Evolutionary conservation across 176 grass and related monocot species (phyloP).

Genomic region (Oryza punctata): DNA sequence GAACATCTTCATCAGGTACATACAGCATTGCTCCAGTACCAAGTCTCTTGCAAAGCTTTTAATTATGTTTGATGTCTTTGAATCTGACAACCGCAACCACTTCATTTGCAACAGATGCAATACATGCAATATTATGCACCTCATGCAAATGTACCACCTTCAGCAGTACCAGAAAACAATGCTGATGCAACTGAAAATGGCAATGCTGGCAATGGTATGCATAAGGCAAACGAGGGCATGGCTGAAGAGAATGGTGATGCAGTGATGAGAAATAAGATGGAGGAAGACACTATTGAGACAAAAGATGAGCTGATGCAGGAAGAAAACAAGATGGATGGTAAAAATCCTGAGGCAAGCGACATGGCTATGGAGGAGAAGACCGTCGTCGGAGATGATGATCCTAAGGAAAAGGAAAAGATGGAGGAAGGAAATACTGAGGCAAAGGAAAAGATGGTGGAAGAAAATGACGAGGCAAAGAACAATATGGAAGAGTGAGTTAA

Average conservation of each 20-base stretch:
- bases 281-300: slow-evolving; percentile 27
- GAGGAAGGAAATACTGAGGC: slow-evolving; percentile 12
- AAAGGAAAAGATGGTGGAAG: slow-evolving; percentile 15
- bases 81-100: slow-evolving; percentile 10
- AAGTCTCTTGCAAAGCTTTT: not conserved
- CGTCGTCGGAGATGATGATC: not conserved
- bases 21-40: not conserved
- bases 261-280: slow-evolving; percentile 25
- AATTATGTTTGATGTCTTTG: not conserved
- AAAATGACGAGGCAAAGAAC: slow-evolving; percentile 16
- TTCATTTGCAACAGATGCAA: slow-evolving; percentile 66
- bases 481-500: slow-evolving; percentile 44
- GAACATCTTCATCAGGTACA: slow-evolving; percentile 83
- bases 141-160: slow-evolving; percentile 42
- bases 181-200: slow-evolving; percentile 47
- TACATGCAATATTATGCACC: slow-evolving; percentile 61
- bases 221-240: slow-evolving; percentile 40
- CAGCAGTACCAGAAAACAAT: slow-evolving; percentile 32
- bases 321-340: slow-evolving; percentile 30
- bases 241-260: slow-evolving; percentile 38
- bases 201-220: slow-evolving; percentile 30
- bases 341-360: not conserved
- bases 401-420: not conserved
- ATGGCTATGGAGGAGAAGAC: slow-evolving; percentile 5
- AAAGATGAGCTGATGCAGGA: slow-evolving; percentile 38